These are phyloP conservation scores for Graphilbum fragrans DNA, from an alignment of 2,329 filamentous ascomycete species.

Conservation along the genomic window DNA sequence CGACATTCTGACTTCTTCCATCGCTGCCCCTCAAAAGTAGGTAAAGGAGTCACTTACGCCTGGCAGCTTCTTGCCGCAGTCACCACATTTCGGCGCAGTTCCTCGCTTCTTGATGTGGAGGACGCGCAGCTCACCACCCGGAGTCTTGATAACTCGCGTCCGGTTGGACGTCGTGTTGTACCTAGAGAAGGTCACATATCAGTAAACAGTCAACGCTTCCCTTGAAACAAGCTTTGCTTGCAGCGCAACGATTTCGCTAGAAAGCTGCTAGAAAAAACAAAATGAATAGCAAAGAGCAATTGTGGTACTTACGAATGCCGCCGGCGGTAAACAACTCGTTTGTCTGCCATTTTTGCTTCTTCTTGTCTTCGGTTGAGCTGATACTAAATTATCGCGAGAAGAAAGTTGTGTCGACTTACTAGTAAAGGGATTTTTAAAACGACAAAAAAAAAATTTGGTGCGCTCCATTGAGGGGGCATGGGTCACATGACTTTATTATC, in stretches of 20 bases:
- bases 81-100: conserved; percentile 96
- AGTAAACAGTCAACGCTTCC: not conserved
- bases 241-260: too few relatives aligned
- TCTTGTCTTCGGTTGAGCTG: conserved; percentile 15
- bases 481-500: conserved; percentile 7
- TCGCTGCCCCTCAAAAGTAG: too few relatives aligned
- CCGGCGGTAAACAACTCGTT: conserved; percentile 58
- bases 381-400: not conserved
- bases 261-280: not conserved
- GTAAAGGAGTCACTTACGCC: too few relatives aligned
- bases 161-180: conserved; percentile 99
- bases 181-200: conserved; percentile 30
- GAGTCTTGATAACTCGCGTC: conserved; percentile 90
- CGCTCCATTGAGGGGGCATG: conserved; percentile 6
- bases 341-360: conserved; percentile 44
- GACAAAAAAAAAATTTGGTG: conserved; percentile 11
- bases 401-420: conserved; percentile 2
- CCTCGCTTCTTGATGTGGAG: conserved; percentile 99
- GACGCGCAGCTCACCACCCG: conserved; percentile 87
- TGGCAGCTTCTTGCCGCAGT: conserved; percentile 94
- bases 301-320: conserved; percentile 59
- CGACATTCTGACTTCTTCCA: too few relatives aligned
- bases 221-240: too few relatives aligned
- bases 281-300: not conserved
- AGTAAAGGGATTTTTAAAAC: conserved; percentile 1